phyloP scores from a whole-genome alignment of 1,139 yeast genomes.

The Maudiozyma humilis region DNA sequence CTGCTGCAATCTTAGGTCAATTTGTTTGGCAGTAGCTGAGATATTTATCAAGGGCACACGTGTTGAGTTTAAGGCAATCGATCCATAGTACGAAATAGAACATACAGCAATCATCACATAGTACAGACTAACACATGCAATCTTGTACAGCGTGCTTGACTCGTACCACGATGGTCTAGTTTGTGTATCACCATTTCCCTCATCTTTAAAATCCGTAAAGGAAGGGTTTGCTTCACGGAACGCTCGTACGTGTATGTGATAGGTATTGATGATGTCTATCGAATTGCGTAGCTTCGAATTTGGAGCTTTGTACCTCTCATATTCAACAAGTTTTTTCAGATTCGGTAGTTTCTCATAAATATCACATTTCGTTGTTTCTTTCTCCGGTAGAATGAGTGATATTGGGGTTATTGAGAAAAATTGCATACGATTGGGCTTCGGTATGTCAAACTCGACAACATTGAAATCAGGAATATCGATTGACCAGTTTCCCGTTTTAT shows the following conservation, averaged over 20 bases:
- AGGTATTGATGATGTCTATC: conserved; percentile 24
- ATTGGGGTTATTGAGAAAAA: conserved; percentile 73
- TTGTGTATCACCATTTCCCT: not conserved
- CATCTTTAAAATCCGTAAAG: not conserved
- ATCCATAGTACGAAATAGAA: conserved; percentile 32
- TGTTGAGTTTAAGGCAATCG: conserved; percentile 34
- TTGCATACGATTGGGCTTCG: conserved; percentile 65
- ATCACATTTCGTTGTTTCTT: conserved; percentile 17
- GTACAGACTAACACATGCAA: conserved; percentile 5
- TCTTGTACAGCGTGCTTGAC: not conserved
- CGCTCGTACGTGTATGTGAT: conserved; percentile 18
- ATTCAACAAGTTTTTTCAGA: conserved; percentile 26
- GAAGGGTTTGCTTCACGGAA: conserved; percentile 18
- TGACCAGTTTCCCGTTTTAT: conserved; percentile 10
- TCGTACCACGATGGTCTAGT: conserved; percentile 2
- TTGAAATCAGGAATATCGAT: conserved; percentile 22
- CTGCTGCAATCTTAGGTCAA: conserved; percentile 72
- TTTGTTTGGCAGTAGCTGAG: conserved; percentile 66
- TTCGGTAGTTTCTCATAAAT: conserved; percentile 20
- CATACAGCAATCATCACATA: conserved; percentile 21
- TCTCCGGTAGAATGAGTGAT: conserved; percentile 48
- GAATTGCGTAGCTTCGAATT: conserved; percentile 16
- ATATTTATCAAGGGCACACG: conserved; percentile 34
- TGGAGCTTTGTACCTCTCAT: conserved; percentile 20
- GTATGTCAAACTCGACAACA: conserved; percentile 61